Conservation (phyloP, 106 monocot genomes). For the Apostasia shenzhenica region DNA sequence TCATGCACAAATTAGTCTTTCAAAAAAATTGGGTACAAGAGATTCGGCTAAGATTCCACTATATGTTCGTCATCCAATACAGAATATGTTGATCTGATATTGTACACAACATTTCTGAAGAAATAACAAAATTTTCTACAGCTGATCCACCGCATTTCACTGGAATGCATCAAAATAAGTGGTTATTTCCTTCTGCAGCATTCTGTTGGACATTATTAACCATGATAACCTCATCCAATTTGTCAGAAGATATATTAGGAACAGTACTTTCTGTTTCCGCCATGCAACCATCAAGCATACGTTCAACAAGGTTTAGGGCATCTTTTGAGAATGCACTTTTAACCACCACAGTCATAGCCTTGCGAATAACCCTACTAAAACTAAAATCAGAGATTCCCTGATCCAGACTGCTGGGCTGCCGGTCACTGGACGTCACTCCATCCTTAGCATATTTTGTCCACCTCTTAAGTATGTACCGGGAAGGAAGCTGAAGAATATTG, state of each 20-base stretch:
- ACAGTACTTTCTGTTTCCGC: conserved; percentile 18
- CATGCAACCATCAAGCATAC: conserved; percentile 23
- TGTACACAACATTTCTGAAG: too few species aligned
- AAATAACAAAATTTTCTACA: too few species aligned
- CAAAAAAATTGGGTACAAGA: too few species aligned
- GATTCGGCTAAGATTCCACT: too few species aligned
- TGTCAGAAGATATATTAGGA: conserved; percentile 7
- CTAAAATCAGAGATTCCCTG: conserved; percentile 4
- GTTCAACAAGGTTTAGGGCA: conserved; percentile 22
- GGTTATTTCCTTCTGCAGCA: conserved; percentile 12
- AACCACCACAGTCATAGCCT: conserved; percentile 20
- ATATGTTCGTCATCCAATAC: too few species aligned
- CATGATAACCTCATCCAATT: conserved; percentile 13
- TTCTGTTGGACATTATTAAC: conserved; percentile 16
- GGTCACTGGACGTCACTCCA: conserved; percentile 1
- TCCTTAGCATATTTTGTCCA: conserved; percentile 49
- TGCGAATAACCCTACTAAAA: conserved; percentile 22
- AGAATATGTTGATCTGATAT: too few species aligned
- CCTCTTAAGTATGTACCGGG: conserved; percentile 37
- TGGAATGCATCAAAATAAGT: conserved; percentile 23
- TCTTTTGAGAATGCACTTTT: conserved; percentile 34
- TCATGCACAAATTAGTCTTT: too few species aligned
- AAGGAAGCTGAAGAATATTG: conserved; percentile 41
- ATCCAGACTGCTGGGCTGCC: neutral
- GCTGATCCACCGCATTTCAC: neutral